Conservation (phyloP, 1,284 basidiomycete species). For the Puccinia hordei region DNA sequence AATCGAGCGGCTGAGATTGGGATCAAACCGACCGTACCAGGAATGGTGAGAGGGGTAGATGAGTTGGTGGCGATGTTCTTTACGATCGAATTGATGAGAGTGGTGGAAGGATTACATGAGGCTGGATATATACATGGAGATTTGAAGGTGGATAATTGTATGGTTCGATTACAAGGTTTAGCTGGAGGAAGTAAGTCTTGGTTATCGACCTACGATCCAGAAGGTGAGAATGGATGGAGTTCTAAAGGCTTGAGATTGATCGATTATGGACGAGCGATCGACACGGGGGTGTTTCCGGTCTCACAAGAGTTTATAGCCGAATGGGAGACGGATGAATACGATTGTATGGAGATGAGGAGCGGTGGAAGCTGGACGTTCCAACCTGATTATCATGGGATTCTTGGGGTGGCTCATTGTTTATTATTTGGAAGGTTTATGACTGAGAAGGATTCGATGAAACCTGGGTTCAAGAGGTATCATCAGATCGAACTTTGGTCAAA, state of each 20-base stretch:
- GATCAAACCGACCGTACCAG: constrained; percentile 62
- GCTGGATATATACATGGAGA: constrained; percentile 92
- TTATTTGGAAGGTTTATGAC: constrained; percentile 89
- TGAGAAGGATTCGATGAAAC: constrained; percentile 70
- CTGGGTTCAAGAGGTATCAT: constrained; percentile 91
- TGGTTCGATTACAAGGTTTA: constrained; percentile 77
- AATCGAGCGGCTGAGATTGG: constrained; percentile 75
- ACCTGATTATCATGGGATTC: constrained; percentile 92
- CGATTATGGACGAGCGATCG: constrained; percentile 93
- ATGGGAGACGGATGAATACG: constrained; percentile 81
- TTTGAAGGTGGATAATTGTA: constrained; percentile 98
- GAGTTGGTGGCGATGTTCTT: constrained; percentile 96
- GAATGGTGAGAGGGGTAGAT: constrained; percentile 66
- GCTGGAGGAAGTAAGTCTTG: constrained; percentile 72
- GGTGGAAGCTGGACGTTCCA: constrained; percentile 86
- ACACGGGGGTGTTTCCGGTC: constrained; percentile 75
- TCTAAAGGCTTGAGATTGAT: constrained; percentile 87
- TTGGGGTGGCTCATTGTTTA: constrained; percentile 89
- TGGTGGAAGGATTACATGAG: constrained; percentile 78
- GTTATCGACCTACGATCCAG: constrained; percentile 72
- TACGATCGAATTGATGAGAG: constrained; percentile 80
- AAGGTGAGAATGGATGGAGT: constrained; percentile 79
- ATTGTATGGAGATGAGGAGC: constrained; percentile 86
- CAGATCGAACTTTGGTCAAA: constrained; percentile 81
- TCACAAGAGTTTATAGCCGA: constrained; percentile 81